phyloP scores from a whole-genome alignment of 257 asterid species.

The Solanum piurae region DNA sequence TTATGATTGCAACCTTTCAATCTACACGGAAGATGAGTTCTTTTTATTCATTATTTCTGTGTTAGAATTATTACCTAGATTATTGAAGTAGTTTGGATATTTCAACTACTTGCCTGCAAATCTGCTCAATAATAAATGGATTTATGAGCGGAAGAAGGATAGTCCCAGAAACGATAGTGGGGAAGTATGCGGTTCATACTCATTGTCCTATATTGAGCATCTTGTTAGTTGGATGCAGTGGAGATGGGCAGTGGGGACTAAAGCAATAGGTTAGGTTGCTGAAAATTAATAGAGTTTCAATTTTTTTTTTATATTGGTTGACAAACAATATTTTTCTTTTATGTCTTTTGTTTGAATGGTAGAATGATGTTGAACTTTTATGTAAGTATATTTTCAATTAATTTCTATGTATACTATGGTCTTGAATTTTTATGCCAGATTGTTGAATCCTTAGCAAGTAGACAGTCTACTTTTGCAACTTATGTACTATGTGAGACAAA shows the following conservation, averaged over 20 bases:
- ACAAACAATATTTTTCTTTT: neutral
- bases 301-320: neutral
- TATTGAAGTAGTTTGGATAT: neutral
- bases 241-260: neutral
- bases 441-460: neutral
- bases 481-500: neutral
- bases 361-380: neutral
- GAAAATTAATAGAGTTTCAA: too few species aligned
- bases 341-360: neutral
- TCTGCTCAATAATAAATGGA: neutral
- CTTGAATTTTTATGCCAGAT: too few species aligned
- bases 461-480: neutral
- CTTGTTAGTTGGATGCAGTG: neutral
- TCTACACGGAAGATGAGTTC: too few species aligned
- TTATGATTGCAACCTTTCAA: neutral
- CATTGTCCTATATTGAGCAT: neutral
- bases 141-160: neutral
- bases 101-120: neutral
- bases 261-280: neutral
- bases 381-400: neutral
- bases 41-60: neutral
- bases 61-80: neutral
- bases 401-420: too few species aligned
- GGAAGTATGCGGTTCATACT: too few species aligned
- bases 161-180: neutral